Evolutionary conservation across 768 basidiomycete genomes (phyloP).

Genomic region (Auricularia heimuer): DNA sequence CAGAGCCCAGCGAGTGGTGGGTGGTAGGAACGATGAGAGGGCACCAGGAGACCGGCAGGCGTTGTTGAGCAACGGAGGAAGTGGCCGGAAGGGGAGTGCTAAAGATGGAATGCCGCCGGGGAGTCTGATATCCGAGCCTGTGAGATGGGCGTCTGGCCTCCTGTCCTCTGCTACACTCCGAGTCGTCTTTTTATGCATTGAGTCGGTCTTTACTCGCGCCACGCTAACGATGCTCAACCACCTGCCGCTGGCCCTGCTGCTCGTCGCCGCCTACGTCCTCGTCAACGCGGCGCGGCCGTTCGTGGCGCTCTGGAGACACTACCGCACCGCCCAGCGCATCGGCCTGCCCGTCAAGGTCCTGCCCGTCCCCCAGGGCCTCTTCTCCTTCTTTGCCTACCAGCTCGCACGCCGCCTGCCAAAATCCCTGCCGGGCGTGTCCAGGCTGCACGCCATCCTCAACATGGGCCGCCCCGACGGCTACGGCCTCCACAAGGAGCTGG

Average conservation of each 20-base stretch:
- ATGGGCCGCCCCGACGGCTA: constrained; percentile 7
- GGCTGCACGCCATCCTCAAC: constrained; percentile 3
- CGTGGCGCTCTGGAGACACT: constrained; percentile 1
- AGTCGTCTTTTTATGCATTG: no score
- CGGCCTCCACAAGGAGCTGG: constrained; percentile 5
- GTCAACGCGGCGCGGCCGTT: not conserved
- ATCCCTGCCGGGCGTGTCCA: not conserved
- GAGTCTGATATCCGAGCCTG: no score
- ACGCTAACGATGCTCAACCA: no score
- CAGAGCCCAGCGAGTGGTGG: no score
- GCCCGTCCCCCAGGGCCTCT: constrained; percentile 6
- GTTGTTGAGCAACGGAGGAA: no score
- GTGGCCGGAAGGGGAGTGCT: no score
- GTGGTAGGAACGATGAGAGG: no score
- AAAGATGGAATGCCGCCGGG: no score
- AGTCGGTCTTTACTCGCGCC: no score
- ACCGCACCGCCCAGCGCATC: not conserved
- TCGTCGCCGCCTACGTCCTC: constrained; percentile 4
- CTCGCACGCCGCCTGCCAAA: not conserved
- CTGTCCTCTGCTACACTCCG: no score
- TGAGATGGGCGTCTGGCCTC: no score
- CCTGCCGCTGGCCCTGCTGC: not conserved
- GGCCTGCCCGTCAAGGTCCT: constrained; percentile 6
- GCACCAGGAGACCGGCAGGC: no score
- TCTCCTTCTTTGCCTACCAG: constrained; percentile 6